Percentiles rank a stretch among this genome's conserved stretches.
Evolutionary conservation across 495 filamentous ascomycete species (phyloP).

Genomic region (Aspergillus nidulans): DNA sequence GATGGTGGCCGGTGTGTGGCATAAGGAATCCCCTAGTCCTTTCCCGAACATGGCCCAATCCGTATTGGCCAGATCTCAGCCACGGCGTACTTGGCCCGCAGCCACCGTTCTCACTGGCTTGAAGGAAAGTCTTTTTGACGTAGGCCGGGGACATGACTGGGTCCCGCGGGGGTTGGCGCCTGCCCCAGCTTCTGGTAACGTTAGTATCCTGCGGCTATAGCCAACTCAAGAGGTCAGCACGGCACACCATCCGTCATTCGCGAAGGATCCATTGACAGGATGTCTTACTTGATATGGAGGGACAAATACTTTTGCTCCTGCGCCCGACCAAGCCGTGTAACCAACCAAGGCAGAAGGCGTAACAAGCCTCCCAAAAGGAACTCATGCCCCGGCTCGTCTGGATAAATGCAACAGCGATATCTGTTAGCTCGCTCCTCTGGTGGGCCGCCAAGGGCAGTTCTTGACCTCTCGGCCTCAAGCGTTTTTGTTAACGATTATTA

Average conservation of each 20-base stretch:
- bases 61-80: conserved; percentile 1
- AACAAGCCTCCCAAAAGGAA: background rate
- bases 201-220: too few species aligned
- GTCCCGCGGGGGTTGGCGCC: background rate
- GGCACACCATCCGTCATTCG: too few species aligned
- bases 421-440: background rate
- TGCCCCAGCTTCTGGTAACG: background rate
- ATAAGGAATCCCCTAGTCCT: background rate
- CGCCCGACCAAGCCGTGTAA: background rate
- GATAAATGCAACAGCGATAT: background rate
- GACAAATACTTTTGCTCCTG: background rate
- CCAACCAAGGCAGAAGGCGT: background rate
- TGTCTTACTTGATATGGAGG: background rate
- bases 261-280: too few species aligned
- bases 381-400: background rate
- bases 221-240: too few species aligned
- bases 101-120: conserved; percentile 1
- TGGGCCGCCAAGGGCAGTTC: background rate
- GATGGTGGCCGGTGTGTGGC: background rate
- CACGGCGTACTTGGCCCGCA: background rate
- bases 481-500: background rate
- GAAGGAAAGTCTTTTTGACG: background rate
- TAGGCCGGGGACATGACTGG: background rate
- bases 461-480: background rate
- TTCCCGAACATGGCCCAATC: background rate